Evolutionary conservation across 345 rosid species (phyloP).

Genomic region (Gossypium sturtianum): DNA sequence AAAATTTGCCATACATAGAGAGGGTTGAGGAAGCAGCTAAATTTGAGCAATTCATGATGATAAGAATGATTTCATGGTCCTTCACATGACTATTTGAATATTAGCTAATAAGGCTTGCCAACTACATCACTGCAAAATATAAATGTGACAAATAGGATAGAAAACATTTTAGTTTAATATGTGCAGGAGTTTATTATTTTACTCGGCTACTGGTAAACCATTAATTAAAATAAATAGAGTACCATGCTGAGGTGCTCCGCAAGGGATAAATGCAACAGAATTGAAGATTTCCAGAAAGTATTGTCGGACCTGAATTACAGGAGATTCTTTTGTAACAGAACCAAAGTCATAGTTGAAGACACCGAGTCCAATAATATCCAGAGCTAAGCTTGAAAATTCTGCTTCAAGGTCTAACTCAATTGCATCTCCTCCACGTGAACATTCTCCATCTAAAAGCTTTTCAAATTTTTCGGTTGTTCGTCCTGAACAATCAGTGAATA

Average conservation of each 20-base stretch:
- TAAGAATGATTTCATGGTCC: not conserved
- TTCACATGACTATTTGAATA: not conserved
- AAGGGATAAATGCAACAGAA: not conserved
- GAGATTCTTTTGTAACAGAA: constrained; percentile 89
- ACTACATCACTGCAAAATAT: not conserved
- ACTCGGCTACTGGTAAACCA: not conserved
- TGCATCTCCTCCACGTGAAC: constrained; percentile 28
- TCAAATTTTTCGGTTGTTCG: constrained; percentile 68
- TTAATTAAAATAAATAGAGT: constrained; percentile 3
- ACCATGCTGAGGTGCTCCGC: constrained; percentile 4
- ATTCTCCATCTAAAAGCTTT: constrained; percentile 47
- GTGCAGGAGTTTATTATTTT: not conserved
- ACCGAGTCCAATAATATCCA: constrained; percentile 92
- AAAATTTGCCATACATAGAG: not conserved
- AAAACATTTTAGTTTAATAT: not conserved
- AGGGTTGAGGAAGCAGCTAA: not conserved
- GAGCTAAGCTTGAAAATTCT: constrained; percentile 90
- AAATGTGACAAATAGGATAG: not conserved
- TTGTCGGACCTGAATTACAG: constrained; percentile 71
- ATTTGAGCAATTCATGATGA: not conserved
- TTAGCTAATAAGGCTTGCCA: not conserved
- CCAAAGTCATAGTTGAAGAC: constrained; percentile 92
- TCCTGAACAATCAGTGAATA: constrained; percentile 72
- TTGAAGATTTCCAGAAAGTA: constrained; percentile 8
- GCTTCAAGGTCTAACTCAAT: constrained; percentile 88